These are phyloP conservation scores for Castanea crenata DNA, from an alignment of 306 rosid species.

Conservation along the genomic window DNA sequence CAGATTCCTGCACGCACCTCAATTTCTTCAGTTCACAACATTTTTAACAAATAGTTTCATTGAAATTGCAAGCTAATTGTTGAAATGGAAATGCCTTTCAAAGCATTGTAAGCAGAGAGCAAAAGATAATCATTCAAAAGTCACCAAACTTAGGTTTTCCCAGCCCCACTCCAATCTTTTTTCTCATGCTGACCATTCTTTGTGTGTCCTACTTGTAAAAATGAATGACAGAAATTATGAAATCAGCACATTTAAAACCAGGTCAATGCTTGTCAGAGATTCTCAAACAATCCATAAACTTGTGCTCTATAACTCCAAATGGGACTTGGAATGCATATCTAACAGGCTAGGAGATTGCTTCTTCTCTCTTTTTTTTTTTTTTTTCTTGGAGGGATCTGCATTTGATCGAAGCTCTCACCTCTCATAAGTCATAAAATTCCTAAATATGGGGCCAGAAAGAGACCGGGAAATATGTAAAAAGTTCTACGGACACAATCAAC, in stretches of 20 bases:
- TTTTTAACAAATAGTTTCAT: neutral
- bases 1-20: conserved; percentile 53
- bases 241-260: neutral
- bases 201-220: neutral
- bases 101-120: neutral
- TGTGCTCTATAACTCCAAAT: neutral
- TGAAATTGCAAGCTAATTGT: neutral
- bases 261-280: neutral
- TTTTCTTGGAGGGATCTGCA: neutral
- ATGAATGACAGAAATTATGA: neutral
- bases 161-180: neutral
- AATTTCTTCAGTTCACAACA: neutral
- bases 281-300: neutral
- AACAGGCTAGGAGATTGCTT: neutral
- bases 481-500: neutral
- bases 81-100: neutral
- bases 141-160: neutral
- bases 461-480: neutral
- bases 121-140: neutral
- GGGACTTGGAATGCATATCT: neutral
- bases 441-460: neutral
- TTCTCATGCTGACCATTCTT: neutral
- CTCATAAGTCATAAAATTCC: neutral
- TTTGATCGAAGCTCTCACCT: neutral
- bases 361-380: neutral